phyloP scores from a whole-genome alignment of 78 protist genomes.

The Tieghemostelium lacteum region DNA sequence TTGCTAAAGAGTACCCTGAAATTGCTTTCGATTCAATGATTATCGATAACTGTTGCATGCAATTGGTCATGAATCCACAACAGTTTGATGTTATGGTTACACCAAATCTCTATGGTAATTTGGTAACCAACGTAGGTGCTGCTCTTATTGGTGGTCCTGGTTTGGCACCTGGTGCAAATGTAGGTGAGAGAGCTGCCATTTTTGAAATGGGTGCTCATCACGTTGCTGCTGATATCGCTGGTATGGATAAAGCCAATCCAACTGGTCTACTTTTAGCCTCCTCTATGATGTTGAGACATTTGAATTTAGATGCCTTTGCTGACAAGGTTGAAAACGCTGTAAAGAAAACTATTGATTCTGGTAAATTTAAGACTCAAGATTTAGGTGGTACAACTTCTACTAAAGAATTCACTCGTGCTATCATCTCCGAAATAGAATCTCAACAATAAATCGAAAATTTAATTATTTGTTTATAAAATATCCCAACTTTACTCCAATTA shows the following conservation, averaged over 20 bases:
- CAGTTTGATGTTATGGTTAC: slow-evolving; percentile 93
- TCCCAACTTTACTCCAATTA: too few relatives aligned
- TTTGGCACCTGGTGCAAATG: slow-evolving; percentile 88
- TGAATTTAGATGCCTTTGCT: slow-evolving; percentile 68
- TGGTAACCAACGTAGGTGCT: slow-evolving; percentile 91
- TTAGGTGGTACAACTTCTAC: slow-evolving; percentile 82
- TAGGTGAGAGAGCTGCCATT: slow-evolving; percentile 85
- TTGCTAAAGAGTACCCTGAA: slow-evolving; percentile 87
- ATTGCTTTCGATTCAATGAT: slow-evolving; percentile 81
- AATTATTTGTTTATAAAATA: too few relatives aligned
- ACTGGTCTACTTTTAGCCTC: slow-evolving; percentile 85
- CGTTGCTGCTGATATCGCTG: slow-evolving; percentile 88
- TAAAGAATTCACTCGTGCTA: slow-evolving; percentile 70
- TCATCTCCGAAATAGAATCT: slow-evolving; percentile 57
- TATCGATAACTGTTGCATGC: slow-evolving; percentile 93
- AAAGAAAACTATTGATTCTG: slow-evolving; percentile 38
- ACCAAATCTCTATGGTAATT: slow-evolving; percentile 93
- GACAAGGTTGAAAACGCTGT: slow-evolving; percentile 75
- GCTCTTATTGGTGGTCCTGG: slow-evolving; percentile 95
- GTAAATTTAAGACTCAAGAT: slow-evolving; percentile 62
- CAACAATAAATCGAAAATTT: too few relatives aligned
- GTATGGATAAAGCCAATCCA: slow-evolving; percentile 90
- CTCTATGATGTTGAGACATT: slow-evolving; percentile 86
- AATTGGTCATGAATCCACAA: slow-evolving; percentile 86
- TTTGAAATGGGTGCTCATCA: slow-evolving; percentile 89